Percentiles rank a stretch among this genome's conserved stretches.
These are phyloP conservation scores for Yamadazyma buinensis DNA, from an alignment of 1,139 yeast genomes.

Conservation along the genomic window DNA sequence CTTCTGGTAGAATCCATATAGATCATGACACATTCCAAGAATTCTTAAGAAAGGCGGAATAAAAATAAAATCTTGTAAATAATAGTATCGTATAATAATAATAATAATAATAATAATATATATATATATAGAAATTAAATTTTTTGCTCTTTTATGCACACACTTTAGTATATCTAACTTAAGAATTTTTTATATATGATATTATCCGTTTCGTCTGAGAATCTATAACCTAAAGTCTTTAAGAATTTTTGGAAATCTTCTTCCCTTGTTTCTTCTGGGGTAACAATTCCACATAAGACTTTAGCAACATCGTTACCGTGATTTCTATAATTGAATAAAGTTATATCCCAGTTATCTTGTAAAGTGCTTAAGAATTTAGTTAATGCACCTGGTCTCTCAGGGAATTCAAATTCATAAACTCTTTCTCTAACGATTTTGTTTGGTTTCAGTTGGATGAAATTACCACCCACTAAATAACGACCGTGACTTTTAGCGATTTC, in stretches of 20 bases:
- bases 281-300: conserved; percentile 83
- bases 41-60: conserved; percentile 41
- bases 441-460: conserved; percentile 16
- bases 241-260: conserved; percentile 66
- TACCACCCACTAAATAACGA: conserved; percentile 90
- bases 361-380: conserved; percentile 70
- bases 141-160: too few relatives aligned
- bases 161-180: conserved; percentile 14
- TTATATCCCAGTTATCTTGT: conserved; percentile 82
- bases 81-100: too few relatives aligned
- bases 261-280: conserved; percentile 67
- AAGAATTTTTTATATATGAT: conserved; percentile 77
- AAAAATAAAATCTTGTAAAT: conserved; percentile 8
- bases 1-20: conserved; percentile 72
- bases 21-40: conserved; percentile 85
- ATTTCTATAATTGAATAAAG: conserved; percentile 93
- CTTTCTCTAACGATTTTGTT: conserved; percentile 61
- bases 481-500: conserved; percentile 97
- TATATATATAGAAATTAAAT: conserved; percentile 4
- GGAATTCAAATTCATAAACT: conserved; percentile 84
- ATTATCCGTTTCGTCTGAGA: conserved; percentile 79
- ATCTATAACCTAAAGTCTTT: conserved; percentile 69
- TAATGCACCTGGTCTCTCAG: conserved; percentile 95
- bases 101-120: too few relatives aligned
- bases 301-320: conserved; percentile 95